phyloP scores from a whole-genome alignment of 208 protist species.

The Trypanosoma platydactyli region DNA sequence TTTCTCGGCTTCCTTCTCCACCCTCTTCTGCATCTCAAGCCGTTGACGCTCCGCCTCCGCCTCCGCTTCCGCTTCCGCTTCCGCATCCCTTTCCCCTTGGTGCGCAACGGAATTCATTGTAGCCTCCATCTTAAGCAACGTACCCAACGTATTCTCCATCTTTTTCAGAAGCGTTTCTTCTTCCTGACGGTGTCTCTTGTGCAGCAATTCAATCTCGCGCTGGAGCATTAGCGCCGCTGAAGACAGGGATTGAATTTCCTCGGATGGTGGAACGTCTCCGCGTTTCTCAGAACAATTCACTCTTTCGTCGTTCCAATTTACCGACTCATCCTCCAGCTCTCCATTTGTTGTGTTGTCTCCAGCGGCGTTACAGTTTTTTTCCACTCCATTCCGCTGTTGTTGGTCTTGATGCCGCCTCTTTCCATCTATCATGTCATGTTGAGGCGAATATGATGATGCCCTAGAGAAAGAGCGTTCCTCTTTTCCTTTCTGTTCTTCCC shows the following conservation, averaged over 20 bases:
- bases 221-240: slow-evolving; percentile 29
- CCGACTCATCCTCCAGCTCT: neutral
- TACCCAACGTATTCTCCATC: slow-evolving; percentile 27
- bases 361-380: slow-evolving; percentile 25
- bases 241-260: slow-evolving; percentile 31
- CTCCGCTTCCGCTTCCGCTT: slow-evolving; percentile 16
- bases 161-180: slow-evolving; percentile 24
- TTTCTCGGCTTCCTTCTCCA: slow-evolving; percentile 21
- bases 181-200: slow-evolving; percentile 25
- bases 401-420: neutral
- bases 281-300: neutral
- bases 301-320: neutral
- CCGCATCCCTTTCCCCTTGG: slow-evolving; percentile 16
- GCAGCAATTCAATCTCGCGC: slow-evolving; percentile 30
- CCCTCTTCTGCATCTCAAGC: slow-evolving; percentile 21
- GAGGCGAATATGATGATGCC: neutral
- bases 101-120: slow-evolving; percentile 36
- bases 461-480: neutral
- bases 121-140: slow-evolving; percentile 34
- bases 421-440: neutral
- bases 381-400: neutral
- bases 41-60: slow-evolving; percentile 16
- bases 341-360: slow-evolving; percentile 12
- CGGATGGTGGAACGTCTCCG: neutral
- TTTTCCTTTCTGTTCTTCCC: neutral